phyloP scores from a whole-genome alignment of 352 stramenopile species.

The Elongisporangium anandrum region DNA sequence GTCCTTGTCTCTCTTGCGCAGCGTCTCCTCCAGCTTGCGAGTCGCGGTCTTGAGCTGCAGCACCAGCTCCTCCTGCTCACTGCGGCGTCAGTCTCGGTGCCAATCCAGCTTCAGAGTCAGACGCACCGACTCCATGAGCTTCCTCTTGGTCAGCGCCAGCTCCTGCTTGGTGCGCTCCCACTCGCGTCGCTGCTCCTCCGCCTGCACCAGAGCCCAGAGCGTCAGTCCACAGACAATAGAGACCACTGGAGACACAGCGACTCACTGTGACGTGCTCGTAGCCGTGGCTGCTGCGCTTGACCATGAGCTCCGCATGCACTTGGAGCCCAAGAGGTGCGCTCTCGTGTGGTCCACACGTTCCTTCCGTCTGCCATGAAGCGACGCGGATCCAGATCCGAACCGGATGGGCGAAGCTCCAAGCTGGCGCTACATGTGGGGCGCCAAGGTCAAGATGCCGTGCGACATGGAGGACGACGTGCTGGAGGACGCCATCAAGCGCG shows the following conservation, averaged over 20 bases:
- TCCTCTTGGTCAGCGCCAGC: slow-evolving; percentile 31
- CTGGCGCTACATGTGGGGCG: slow-evolving; percentile 87
- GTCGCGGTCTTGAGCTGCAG: slow-evolving; percentile 54
- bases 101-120: neutral
- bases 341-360: neutral
- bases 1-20: slow-evolving; percentile 69
- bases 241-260: no score
- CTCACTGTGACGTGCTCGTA: slow-evolving; percentile 1
- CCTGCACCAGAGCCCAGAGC: slow-evolving; percentile 12
- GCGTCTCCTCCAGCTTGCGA: slow-evolving; percentile 47
- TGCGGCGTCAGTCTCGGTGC: neutral
- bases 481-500: slow-evolving; percentile 80
- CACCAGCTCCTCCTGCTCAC: slow-evolving; percentile 40
- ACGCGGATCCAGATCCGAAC: neutral
- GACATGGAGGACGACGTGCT: slow-evolving; percentile 88
- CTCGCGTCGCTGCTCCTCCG: slow-evolving; percentile 47
- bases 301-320: neutral
- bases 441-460: slow-evolving; percentile 85
- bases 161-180: slow-evolving; percentile 58
- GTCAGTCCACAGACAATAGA: neutral
- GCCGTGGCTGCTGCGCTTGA: neutral
- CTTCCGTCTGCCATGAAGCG: slow-evolving; percentile 8
- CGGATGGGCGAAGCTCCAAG: slow-evolving; percentile 70
- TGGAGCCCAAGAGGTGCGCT: neutral
- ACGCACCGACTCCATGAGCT: slow-evolving; percentile 37